Base-by-base conservation (phyloP, 176 grass and related monocot species). In the Carex littledalei region DNA sequence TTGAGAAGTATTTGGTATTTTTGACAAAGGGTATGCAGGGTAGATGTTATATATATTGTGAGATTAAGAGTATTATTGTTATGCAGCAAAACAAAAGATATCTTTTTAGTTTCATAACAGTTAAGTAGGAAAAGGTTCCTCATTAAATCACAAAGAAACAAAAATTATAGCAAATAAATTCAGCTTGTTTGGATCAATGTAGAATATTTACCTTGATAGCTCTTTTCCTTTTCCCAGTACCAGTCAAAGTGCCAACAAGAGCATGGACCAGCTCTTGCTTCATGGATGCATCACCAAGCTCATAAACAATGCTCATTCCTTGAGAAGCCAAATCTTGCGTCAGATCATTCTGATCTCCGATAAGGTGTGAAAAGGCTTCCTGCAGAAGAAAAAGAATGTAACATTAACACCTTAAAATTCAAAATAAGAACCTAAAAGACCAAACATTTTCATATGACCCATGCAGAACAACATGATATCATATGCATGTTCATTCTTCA, bases 291-390 rank as follows among this genome's bases (percentile, higher is more conserved):
- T 98, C 92, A 68, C 95, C 95, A 87, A 98, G 92, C 82, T 98
- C 95, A 57, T 98, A 98, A 43, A 98, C 95, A 55, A 98, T 98
- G 81, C 95, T 98, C 95, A 98, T 98, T 61, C 95, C 95, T 98
- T 98, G 95, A 81, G 95, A 98, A 47, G 95, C 92, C 85, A 98
- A 90, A 91, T 98, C 95, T 89, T 98, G 95, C 56, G 92, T 98
- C 72, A 98, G 92, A 81, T 98, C 92, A 94, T 98, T 94, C 31
- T 88, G 88, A 88, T 98, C 95, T 83, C 95, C 95, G 82, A 98
- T 87, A 86, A 98, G 92, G 66, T 98, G 92, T 20, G 95, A 94
- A 86, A 98, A 86, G 32, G 95, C 88, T 90, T 98, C 95, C 95
- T 98, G 82, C 14, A 16, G 78, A 86, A 82, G 53, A 54, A 86